phyloP scores from a whole-genome alignment of 2,329 filamentous ascomycete species.

The Colletotrichum tabaci region DNA sequence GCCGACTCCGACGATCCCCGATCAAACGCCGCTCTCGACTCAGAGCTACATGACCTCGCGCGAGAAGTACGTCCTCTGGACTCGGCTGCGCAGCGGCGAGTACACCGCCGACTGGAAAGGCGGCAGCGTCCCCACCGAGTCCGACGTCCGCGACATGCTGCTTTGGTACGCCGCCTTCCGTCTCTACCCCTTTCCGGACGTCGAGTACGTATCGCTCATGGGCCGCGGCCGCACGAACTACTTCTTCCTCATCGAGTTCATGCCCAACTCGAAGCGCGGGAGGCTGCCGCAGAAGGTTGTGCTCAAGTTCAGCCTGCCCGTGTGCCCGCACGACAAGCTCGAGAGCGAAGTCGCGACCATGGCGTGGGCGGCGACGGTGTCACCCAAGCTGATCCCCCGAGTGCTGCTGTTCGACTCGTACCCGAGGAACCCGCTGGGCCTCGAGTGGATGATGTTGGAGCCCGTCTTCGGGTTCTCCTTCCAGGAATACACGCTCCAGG shows the following conservation, averaged over 20 bases:
- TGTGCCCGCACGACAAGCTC: conserved; percentile 33
- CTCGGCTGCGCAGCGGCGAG: neutral
- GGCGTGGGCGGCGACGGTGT: conserved; percentile 15
- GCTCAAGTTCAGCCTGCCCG: conserved; percentile 33
- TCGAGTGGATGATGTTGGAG: conserved; percentile 43
- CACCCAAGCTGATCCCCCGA: conserved; percentile 4
- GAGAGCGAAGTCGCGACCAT: conserved; percentile 43
- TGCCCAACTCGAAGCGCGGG: neutral
- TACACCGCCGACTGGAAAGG: conserved; percentile 18
- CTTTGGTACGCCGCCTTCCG: conserved; percentile 4
- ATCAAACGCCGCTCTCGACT: neutral
- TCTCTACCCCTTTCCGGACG: neutral
- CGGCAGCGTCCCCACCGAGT: neutral
- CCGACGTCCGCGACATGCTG: conserved; percentile 10
- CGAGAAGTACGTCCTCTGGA: conserved; percentile 12
- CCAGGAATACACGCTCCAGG: conserved; percentile 15
- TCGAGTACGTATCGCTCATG: conserved; percentile 12
- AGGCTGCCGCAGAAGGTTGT: conserved; percentile 20
- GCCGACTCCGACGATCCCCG: neutral
- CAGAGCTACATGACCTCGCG: neutral
- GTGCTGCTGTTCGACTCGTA: conserved; percentile 39
- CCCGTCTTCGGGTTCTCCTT: conserved; percentile 19
- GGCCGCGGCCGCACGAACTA: conserved; percentile 7
- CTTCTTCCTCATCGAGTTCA: conserved; percentile 22
- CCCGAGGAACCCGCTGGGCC: conserved; percentile 32